Percentiles rank a stretch among this genome's conserved stretches.
Evolutionary conservation across 2,329 filamentous ascomycete species (phyloP).

Genomic region (Harringtonia lauricola): DNA sequence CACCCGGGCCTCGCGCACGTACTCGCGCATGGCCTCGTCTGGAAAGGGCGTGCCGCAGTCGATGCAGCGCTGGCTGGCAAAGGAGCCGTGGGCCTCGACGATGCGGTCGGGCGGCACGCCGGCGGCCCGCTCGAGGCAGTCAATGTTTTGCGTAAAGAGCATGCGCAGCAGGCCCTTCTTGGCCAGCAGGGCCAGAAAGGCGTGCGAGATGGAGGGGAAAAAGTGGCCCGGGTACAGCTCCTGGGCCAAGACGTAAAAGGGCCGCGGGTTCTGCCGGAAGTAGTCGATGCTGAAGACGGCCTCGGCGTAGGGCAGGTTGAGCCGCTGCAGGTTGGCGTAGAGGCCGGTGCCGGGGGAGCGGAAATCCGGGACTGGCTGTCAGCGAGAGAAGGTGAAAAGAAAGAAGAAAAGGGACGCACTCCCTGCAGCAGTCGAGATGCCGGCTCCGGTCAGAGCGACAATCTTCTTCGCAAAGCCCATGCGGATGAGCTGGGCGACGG

Average conservation of each 20-base stretch:
- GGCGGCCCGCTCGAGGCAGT: constrained; percentile 81
- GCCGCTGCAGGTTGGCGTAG: constrained; percentile 79
- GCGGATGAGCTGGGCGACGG: constrained; percentile 71
- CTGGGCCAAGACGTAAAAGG: constrained; percentile 85
- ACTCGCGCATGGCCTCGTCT: constrained; percentile 59
- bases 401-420: constrained; percentile 28
- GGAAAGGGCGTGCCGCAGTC: constrained; percentile 69
- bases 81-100: constrained; percentile 91
- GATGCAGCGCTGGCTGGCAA: constrained; percentile 83
- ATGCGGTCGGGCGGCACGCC: constrained; percentile 74
- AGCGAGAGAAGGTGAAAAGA: constrained; percentile 21
- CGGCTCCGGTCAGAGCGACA: constrained; percentile 84
- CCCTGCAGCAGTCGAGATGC: constrained; percentile 66
- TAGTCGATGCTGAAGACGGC: constrained; percentile 90
- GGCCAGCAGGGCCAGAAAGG: constrained; percentile 74
- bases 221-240: constrained; percentile 89
- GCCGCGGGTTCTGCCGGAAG: constrained; percentile 72
- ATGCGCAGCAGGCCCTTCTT: constrained; percentile 69
- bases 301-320: constrained; percentile 81
- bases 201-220: constrained; percentile 79
- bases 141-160: constrained; percentile 96
- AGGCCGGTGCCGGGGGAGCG: constrained; percentile 85
- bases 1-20: constrained; percentile 56
- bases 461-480: constrained; percentile 57
- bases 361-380: constrained; percentile 69